Percentiles rank a stretch among this genome's conserved stretches.
Conservation (phyloP, 2,329 filamentous ascomycete species). For the Emmonsia crescens region DNA sequence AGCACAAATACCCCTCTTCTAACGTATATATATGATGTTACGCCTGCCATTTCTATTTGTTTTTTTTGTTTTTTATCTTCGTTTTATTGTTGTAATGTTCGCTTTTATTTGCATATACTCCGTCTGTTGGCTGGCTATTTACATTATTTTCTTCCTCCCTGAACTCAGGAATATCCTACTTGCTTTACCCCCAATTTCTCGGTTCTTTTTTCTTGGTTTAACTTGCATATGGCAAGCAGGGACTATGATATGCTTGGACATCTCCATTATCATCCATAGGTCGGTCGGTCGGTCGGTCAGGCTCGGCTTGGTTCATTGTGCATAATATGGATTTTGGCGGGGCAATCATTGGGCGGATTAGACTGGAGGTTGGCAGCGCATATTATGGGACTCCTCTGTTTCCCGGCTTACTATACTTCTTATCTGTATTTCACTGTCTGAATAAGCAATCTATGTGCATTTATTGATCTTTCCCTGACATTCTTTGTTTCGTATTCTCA, state of each 20-base stretch:
- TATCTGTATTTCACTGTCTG: not conserved
- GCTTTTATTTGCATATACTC: not conserved
- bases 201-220: not conserved
- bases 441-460: not conserved
- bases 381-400: not conserved
- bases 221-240: not conserved
- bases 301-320: not conserved
- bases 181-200: not conserved
- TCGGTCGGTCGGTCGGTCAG: not conserved
- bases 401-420: not conserved
- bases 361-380: not conserved
- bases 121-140: not conserved
- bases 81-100: not conserved
- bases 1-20: not conserved
- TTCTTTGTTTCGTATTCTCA: not conserved
- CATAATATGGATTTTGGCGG: not conserved
- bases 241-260: not conserved
- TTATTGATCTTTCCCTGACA: not conserved
- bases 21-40: slow-evolving; percentile 1
- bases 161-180: not conserved
- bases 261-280: not conserved
- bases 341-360: not conserved
- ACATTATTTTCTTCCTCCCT: not conserved
- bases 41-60: not conserved
- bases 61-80: not conserved